Base-by-base conservation (phyloP, 768 basidiomycete genomes). In the Termitomyces sp. region DNA sequence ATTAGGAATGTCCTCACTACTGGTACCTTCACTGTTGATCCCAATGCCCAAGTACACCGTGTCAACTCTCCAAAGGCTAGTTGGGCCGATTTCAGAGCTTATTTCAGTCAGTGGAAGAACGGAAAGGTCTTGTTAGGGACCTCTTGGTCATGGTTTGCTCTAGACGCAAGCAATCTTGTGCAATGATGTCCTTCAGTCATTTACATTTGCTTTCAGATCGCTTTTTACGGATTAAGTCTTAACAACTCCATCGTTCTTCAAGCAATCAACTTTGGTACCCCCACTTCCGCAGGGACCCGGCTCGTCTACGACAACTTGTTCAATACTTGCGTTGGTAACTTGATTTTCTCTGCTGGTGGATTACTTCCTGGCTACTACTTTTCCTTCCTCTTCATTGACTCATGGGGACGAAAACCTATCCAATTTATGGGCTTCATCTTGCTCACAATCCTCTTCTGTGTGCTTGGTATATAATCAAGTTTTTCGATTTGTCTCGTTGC, bases 151-250 rank as follows among this genome's bases (percentile, higher is more conserved):
- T 95, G 93, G 93, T 94, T 94, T 61, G 92, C 92, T 6, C 80
- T 93, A n/a, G 92, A 91, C 63, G 86, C 86, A 29, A 55, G 87
- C 24, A 9, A 5, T 26, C 24, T 24, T 20, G 27, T 47, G n/a
- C 9, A 29, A 20, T 24, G 39, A 16, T 32, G 46, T 39, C 2
- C 10, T 20, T 13, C 49, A 4, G 16, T 46, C n/a, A 10, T n/a
- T 2, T 29, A 13, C 55, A 44, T 14, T 8, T 65, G 46, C 44
- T n/a, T 50, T 61, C 27, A 89, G 84, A 85, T 94, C 56, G 91
- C 92, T 10, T 94, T 91, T 74, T 94, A 94, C 69, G 92, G 92
- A 53, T 81, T 95, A 36, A 88, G 91, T 56, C 80, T 96, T 55
- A 95, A 95, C 73, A 88, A 85, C 3, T 78, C 83, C 31, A 83